Conservation (phyloP, 345 rosid genomes). For the Cardiospermum halicacabum region DNA sequence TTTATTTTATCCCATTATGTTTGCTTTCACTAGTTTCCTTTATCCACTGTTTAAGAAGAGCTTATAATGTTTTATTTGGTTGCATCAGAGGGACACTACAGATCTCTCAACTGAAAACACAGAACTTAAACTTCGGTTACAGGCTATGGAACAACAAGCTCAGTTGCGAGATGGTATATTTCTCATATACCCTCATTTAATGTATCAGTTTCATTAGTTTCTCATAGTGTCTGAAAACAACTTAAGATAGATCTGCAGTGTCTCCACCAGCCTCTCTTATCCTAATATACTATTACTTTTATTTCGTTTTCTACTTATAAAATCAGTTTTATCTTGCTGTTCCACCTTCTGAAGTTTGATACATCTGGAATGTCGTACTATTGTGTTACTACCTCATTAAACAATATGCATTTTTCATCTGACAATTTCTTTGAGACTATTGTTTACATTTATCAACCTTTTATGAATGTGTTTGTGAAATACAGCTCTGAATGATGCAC, state of each 20-base stretch:
- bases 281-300: neutral
- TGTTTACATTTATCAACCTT: neutral
- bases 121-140: slow-evolving; percentile 88
- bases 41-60: neutral
- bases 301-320: neutral
- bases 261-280: neutral
- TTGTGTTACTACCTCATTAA: neutral
- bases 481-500: slow-evolving; percentile 73
- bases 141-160: slow-evolving; percentile 91
- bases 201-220: neutral
- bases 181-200: neutral
- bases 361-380: neutral
- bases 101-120: slow-evolving; percentile 77
- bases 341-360: neutral
- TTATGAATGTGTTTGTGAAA: slow-evolving; percentile 9
- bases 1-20: neutral
- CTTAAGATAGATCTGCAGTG: neutral
- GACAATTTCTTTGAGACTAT: neutral
- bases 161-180: slow-evolving; percentile 75
- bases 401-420: neutral
- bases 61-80: slow-evolving; percentile 16
- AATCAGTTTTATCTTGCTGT: neutral
- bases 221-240: neutral
- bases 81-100: slow-evolving; percentile 73
- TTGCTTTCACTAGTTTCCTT: slow-evolving; percentile 2